A percentile compares a stretch with the other conserved stretches of the same genome.
Conservation (phyloP, 495 filamentous ascomycete species). For the Lasiosphaeria hispida region DNA sequence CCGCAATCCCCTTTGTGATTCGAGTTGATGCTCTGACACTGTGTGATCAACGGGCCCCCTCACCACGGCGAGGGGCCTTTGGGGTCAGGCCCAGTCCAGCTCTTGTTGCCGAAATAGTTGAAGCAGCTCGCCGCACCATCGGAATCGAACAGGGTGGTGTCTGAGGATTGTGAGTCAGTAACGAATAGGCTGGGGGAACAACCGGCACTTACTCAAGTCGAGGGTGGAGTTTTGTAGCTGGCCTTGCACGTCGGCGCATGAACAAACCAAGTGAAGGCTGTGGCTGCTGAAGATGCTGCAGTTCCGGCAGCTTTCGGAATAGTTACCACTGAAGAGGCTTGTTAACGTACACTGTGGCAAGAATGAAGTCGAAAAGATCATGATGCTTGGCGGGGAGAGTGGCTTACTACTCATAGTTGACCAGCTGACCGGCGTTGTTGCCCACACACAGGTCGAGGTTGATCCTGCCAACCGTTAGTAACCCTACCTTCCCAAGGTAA, state of each 20-base stretch:
- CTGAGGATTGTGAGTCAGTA: neutral
- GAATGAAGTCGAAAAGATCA: too few species aligned
- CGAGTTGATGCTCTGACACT: too few species aligned
- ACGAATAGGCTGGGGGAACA: neutral
- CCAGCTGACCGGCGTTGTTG: slow-evolving; percentile 19
- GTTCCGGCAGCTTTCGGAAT: slow-evolving; percentile 18
- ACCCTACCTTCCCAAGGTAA: too few species aligned
- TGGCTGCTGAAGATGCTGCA: slow-evolving; percentile 11
- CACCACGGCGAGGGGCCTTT: too few species aligned
- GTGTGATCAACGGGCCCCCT: too few species aligned
- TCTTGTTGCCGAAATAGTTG: slow-evolving; percentile 18
- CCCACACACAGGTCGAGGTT: slow-evolving; percentile 23
- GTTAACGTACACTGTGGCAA: too few species aligned
- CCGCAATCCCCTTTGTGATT: too few species aligned
- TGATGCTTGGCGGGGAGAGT: neutral
- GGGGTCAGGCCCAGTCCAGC: neutral
- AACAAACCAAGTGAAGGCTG: slow-evolving; percentile 16
- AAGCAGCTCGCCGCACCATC: slow-evolving; percentile 19
- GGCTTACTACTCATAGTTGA: slow-evolving; percentile 16
- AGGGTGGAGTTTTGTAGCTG: neutral
- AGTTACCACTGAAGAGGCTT: slow-evolving; percentile 12
- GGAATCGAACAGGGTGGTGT: slow-evolving; percentile 17
- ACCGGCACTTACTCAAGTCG: slow-evolving; percentile 18
- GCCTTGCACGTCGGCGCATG: slow-evolving; percentile 5
- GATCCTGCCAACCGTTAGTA: slow-evolving; percentile 13